Percentiles rank a stretch among this genome's conserved stretches.
phyloP scores from a whole-genome alignment of 192 early-diverging fungal species.

The Coemansia sp. region DNA sequence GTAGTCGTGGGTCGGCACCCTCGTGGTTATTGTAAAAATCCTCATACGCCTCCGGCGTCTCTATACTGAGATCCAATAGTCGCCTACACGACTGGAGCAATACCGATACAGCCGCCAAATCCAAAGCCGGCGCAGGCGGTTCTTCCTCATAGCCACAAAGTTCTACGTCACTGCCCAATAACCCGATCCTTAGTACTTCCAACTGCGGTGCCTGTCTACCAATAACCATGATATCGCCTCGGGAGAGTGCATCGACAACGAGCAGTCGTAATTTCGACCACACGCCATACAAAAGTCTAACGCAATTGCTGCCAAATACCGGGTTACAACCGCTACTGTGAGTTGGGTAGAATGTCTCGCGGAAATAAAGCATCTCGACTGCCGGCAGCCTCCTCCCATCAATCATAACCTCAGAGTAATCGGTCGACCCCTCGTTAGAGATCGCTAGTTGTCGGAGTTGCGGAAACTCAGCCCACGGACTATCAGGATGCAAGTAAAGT shows the following conservation, averaged over 20 bases:
- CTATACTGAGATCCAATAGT: conserved; percentile 26
- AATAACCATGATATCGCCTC: conserved; percentile 12
- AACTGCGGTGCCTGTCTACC: conserved; percentile 11
- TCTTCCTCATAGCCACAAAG: background rate
- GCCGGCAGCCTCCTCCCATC: conserved; percentile 17
- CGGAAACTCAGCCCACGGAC: conserved; percentile 3
- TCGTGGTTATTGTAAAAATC: conserved; percentile 32
- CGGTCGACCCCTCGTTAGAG: background rate
- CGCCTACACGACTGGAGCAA: conserved; percentile 13
- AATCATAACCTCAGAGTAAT: background rate
- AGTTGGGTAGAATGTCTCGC: conserved; percentile 21
- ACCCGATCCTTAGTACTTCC: conserved; percentile 26
- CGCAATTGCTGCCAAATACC: background rate
- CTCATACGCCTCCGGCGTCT: conserved; percentile 29
- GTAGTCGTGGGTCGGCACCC: background rate
- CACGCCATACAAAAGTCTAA: conserved; percentile 8
- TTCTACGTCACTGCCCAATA: conserved; percentile 21
- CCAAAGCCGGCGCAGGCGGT: conserved; percentile 11
- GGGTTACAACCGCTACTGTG: conserved; percentile 5
- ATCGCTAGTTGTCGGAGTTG: conserved; percentile 25
- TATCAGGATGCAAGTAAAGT: background rate
- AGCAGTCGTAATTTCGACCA: conserved; percentile 14
- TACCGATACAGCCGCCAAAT: background rate
- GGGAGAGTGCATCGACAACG: conserved; percentile 23
- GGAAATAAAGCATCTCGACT: conserved; percentile 22